Evolutionary conservation across 345 rosid species (phyloP), one percentile per base, ranked within the genome.

Genomic region (Nephelium lappaceum): DNA sequence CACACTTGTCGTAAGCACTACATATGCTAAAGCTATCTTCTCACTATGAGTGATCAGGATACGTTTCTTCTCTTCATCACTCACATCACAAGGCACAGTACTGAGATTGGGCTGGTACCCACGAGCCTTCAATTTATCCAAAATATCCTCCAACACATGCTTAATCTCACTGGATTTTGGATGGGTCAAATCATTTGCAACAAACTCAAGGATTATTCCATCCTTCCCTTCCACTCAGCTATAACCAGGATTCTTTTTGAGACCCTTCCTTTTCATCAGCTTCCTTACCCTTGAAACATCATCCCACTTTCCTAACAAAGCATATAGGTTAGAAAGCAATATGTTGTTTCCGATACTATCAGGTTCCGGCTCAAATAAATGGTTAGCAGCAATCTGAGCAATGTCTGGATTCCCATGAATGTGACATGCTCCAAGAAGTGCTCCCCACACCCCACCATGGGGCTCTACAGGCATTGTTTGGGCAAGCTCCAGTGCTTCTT

Each of bases 381-480:
- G 91, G 70, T 42, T 74, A 19, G 93, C 93, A 41, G 97, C 95
- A 74, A 91, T 81, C 71, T 84, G 82, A 53, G 97, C 98, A 24
- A 91, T 77, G 51, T 91, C 93, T 14, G 94, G 88, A 78, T 89
- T 74, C 19, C 79, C 66, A 80, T 95, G 93, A 75, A 86, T 85
- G 47, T 84, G 88, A 69, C 96, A 95, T 49, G 97, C 95, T 73
- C 95, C 97, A 18, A 95, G 96, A 67, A 95, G 83, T 31, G 99
- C 98, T 49, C 99, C 97, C 99, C 98, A 95, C 25, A 90, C 90
- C 38, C 89, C 92, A 31, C 82, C 92, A 73, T 86, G 82, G 69
- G 95, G 91, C 66, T 93, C 76, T 51, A 83, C 69, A 0, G 93
- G 86, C 93, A 95, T 92, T 11, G 78, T 85, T 70, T 83, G 57